phyloP scores from a whole-genome alignment of 495 filamentous ascomycete species.

The Aspergillus biplanus region DNA sequence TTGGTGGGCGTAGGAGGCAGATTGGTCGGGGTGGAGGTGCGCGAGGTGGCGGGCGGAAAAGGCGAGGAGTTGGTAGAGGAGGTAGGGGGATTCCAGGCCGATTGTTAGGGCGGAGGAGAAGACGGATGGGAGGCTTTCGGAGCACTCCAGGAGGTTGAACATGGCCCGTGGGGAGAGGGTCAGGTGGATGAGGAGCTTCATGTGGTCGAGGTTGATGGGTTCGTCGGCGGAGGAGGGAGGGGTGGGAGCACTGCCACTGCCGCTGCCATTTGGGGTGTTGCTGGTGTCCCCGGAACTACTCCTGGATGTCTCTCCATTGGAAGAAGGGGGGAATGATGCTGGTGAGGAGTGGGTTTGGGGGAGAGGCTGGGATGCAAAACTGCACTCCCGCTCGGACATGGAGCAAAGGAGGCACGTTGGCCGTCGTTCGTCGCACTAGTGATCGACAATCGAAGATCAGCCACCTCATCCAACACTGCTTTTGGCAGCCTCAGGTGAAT shows the following conservation, averaged over 20 bases:
- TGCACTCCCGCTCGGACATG: constrained; percentile 28
- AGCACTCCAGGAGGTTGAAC: constrained; percentile 13
- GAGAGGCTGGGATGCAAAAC: constrained; percentile 21
- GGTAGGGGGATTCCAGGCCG: constrained; percentile 35
- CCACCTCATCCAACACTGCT: neutral
- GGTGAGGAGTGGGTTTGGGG: neutral
- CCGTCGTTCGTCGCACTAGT: constrained; percentile 33
- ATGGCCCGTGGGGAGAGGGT: constrained; percentile 11
- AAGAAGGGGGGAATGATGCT: neutral
- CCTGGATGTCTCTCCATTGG: no score
- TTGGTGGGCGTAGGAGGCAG: constrained; percentile 39
- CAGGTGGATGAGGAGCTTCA: constrained; percentile 31
- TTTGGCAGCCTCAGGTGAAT: neutral
- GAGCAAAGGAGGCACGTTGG: constrained; percentile 30
- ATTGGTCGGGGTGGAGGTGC: constrained; percentile 31
- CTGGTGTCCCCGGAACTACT: no score
- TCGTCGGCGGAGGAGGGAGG: constrained; percentile 5
- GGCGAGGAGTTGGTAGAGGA: constrained; percentile 49
- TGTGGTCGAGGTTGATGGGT: constrained; percentile 30
- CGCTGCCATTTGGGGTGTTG: neutral
- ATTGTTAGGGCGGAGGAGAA: neutral
- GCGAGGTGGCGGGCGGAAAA: constrained; percentile 47
- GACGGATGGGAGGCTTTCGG: neutral
- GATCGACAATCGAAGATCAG: neutral
- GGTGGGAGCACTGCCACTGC: neutral